Percentiles rank a stretch among this genome's conserved stretches.
These are phyloP conservation scores for Oemleria cerasiformis DNA, from an alignment of 306 rosid genomes.

Conservation along the genomic window DNA sequence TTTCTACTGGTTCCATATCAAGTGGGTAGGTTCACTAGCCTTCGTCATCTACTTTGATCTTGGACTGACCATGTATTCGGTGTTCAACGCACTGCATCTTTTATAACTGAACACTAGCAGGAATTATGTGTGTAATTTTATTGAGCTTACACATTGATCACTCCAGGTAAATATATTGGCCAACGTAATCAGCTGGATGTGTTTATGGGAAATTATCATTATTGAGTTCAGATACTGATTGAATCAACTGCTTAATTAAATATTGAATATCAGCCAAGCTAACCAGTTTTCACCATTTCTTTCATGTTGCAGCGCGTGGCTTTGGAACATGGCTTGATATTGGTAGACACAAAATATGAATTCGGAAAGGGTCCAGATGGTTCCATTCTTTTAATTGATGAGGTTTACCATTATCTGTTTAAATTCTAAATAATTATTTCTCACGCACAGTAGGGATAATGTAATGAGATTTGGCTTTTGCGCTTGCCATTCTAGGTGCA, in stretches of 20 bases:
- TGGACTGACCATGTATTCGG: background rate
- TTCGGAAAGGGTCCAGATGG: slow-evolving; percentile 89
- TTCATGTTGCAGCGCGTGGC: slow-evolving; percentile 69
- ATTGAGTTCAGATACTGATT: background rate
- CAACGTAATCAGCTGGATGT: background rate
- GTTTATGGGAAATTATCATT: background rate
- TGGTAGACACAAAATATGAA: slow-evolving; percentile 95
- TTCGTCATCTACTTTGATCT: background rate
- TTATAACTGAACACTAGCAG: background rate
- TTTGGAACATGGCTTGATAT: slow-evolving; percentile 83
- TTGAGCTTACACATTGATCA: background rate
- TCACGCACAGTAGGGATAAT: background rate
- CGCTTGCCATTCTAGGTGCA: slow-evolving; percentile 58
- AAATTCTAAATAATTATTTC: slow-evolving; percentile 1
- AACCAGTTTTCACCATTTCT: background rate
- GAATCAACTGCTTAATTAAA: background rate
- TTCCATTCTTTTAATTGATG: slow-evolving; percentile 82
- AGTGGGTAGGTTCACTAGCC: background rate
- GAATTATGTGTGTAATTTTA: background rate
- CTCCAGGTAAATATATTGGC: background rate
- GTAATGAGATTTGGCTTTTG: slow-evolving; percentile 18
- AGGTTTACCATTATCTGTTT: slow-evolving; percentile 44
- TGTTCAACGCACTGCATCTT: background rate
- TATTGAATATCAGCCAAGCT: background rate
- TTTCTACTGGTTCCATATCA: background rate